Percentiles rank a stretch among this genome's conserved stretches.
These are phyloP conservation scores for Citrus trifoliata DNA, from an alignment of 345 rosid species.

Conservation along the genomic window DNA sequence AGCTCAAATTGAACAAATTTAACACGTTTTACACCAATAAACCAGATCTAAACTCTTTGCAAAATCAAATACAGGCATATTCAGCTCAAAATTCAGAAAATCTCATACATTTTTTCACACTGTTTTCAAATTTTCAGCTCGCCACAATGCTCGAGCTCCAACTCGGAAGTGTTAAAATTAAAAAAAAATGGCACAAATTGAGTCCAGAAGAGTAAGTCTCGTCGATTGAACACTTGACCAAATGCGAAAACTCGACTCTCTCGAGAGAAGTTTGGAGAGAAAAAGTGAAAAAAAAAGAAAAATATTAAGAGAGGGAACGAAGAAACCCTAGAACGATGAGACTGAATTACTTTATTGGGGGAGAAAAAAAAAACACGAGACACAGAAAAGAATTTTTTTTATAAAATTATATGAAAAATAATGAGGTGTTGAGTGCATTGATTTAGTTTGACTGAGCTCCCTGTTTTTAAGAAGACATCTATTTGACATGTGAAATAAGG, in stretches of 20 bases:
- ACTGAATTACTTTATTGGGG: background rate
- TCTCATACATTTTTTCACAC: background rate
- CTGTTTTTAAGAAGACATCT: background rate
- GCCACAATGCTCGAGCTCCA: background rate
- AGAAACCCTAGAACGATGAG: background rate
- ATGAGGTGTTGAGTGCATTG: background rate
- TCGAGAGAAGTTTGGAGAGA: background rate
- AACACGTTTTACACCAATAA: background rate
- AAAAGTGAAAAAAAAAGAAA: background rate
- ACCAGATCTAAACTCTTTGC: background rate
- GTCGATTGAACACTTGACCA: background rate
- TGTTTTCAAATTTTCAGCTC: background rate
- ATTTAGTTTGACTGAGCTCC: background rate
- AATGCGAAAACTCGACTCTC: background rate
- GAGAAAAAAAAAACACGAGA: background rate
- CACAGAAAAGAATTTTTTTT: background rate
- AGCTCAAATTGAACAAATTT: background rate
- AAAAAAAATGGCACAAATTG: background rate
- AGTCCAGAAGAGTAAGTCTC: background rate
- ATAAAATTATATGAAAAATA: background rate
- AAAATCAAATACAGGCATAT: background rate
- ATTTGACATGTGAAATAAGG: background rate
- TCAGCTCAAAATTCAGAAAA: background rate
- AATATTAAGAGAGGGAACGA: background rate
- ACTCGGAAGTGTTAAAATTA: background rate